Conservation (phyloP, 2,329 filamentous ascomycete genomes). For the Colletotrichum somersetense region DNA sequence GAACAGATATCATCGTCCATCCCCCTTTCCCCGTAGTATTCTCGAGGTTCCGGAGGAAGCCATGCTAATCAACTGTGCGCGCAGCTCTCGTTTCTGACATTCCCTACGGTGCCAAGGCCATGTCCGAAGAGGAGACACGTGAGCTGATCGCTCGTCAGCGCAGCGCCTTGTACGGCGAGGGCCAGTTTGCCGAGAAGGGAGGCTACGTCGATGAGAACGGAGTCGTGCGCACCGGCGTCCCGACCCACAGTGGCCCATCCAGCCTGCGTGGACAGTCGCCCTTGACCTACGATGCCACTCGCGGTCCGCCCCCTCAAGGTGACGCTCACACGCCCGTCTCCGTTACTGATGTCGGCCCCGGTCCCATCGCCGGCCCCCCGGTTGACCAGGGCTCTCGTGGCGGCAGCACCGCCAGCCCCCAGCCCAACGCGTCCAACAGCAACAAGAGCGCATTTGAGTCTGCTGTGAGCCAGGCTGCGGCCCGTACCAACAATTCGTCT, state of each 20-base stretch:
- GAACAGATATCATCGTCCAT: slow-evolving; percentile 36
- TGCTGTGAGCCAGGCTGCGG: slow-evolving; percentile 77
- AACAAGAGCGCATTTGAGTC: slow-evolving; percentile 70
- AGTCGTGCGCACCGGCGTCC: slow-evolving; percentile 72
- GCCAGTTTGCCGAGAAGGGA: slow-evolving; percentile 74
- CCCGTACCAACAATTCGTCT: slow-evolving; percentile 87
- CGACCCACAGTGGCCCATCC: slow-evolving; percentile 72
- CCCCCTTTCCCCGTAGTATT: slow-evolving; percentile 38
- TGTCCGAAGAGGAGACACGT: slow-evolving; percentile 96
- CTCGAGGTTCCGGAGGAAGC: slow-evolving; percentile 32
- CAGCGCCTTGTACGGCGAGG: slow-evolving; percentile 90
- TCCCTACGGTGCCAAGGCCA: slow-evolving; percentile 73
- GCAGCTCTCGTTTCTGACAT: slow-evolving; percentile 42
- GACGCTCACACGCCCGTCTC: slow-evolving; percentile 61
- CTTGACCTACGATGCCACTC: slow-evolving; percentile 74
- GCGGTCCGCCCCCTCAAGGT: slow-evolving; percentile 60
- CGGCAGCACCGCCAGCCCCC: slow-evolving; percentile 88
- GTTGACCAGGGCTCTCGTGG: slow-evolving; percentile 74
- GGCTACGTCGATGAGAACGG: slow-evolving; percentile 78
- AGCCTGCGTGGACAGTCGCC: slow-evolving; percentile 83
- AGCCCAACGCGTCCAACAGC: slow-evolving; percentile 70
- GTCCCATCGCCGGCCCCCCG: slow-evolving; percentile 62
- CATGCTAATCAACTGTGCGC: slow-evolving; percentile 40
- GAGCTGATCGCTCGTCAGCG: slow-evolving; percentile 97
- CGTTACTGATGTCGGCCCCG: slow-evolving; percentile 52